Evolutionary conservation across 148 eudicot species (phyloP), one percentile per base, ranked within the genome.

Genomic region (Vaccinium darrowii): DNA sequence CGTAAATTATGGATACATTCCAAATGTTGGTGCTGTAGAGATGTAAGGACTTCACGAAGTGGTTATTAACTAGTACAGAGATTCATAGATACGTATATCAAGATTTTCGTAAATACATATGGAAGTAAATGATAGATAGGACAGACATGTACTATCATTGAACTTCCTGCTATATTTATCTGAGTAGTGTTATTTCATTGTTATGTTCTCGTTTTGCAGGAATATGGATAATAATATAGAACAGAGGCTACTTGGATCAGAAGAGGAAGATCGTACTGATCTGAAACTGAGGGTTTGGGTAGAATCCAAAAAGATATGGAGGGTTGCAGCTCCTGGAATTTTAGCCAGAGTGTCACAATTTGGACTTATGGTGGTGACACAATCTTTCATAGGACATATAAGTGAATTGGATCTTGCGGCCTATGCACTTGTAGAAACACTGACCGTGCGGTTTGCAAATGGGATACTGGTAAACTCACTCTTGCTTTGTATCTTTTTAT

Each of bases 261-360:
- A 80, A 51, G 89, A 58, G 23, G 85, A 30, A 62, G 87, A 84
- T 65, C 85, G 79, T 16, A 89, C 84, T 73, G 83, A 84, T 51
- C 81, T 93, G 23, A 91, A 80, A 76, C 51, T 36, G 33, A 87
- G 90, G 65, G 39, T 91, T 63, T 89, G 89, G 91, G 85, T 82
- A 14, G 97, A 93, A 90, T 89, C 93, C 2, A 92, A 86, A 85
- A 82, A 84, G 82, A 86, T 93, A 84, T 93, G 97, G 94, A 92
- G 89, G n/a, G 85, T 91, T 27, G 94, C 97, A 60, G 87, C 89
- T 84, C 97, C 97, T 30, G 86, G 93, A 51, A 90, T 93, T 69
- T 71, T 92, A 21, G 84, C 92, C 19, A 90, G 93, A 86, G 90
- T 91, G 62, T 78, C 89, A 9, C 76, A 91, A 2, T 92, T 90